Evolutionary conservation across 768 basidiomycete species (phyloP).

Genomic region (Chalciporus piperatus): DNA sequence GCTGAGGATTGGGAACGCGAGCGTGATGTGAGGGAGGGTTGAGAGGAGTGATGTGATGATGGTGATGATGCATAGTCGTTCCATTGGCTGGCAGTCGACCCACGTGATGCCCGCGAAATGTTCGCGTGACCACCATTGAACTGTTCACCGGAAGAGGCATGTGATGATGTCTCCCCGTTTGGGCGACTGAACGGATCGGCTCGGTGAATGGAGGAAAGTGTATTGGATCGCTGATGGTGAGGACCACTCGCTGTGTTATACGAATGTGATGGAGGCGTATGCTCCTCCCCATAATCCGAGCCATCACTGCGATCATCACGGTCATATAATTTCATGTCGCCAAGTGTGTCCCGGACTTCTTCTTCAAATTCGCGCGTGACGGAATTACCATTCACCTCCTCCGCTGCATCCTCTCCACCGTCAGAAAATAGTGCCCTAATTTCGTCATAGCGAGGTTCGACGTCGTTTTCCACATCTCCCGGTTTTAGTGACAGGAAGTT

Average conservation of each 20-base stretch:
- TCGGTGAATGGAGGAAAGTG: constrained; percentile 40
- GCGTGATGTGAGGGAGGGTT: constrained; percentile 51
- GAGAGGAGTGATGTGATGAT: constrained; percentile 48
- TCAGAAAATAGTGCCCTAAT: constrained; percentile 52
- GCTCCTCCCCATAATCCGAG: constrained; percentile 64
- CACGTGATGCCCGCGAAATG: constrained; percentile 28
- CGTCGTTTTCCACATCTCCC: constrained; percentile 76
- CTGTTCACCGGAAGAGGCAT: constrained; percentile 40
- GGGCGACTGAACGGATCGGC: constrained; percentile 24
- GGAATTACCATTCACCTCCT: constrained; percentile 22
- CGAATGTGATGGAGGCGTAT: constrained; percentile 34
- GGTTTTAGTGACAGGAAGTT: constrained; percentile 81
- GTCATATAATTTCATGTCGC: constrained; percentile 46
- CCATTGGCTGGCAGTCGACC: constrained; percentile 27
- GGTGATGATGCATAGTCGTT: constrained; percentile 40
- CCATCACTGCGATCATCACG: constrained; percentile 53
- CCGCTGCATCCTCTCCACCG: constrained; percentile 35
- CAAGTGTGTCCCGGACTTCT: constrained; percentile 50
- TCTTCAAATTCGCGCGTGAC: constrained; percentile 37
- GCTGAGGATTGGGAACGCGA: constrained; percentile 59
- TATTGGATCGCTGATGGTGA: constrained; percentile 48
- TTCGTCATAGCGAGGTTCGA: constrained; percentile 56
- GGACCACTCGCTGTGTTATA: constrained; percentile 33
- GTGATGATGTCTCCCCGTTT: constrained; percentile 30
- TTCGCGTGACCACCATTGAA: constrained; percentile 15